phyloP scores from a whole-genome alignment of 345 rosid species.

The Anastatica hierochuntica region DNA sequence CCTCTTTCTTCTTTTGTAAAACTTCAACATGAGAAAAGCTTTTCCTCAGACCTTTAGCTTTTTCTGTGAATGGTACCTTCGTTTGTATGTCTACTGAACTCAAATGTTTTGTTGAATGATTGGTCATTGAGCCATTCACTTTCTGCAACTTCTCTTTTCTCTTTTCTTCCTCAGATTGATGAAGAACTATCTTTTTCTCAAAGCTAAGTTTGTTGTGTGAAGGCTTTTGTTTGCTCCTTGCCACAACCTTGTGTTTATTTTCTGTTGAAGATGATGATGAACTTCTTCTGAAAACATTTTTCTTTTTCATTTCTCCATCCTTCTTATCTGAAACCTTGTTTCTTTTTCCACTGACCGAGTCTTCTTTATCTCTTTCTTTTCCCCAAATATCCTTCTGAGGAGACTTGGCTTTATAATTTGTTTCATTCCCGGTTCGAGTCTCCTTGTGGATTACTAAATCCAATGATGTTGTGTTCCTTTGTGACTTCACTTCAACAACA shows the following conservation, averaged over 20 bases:
- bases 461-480: slow-evolving; percentile 19
- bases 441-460: slow-evolving; percentile 26
- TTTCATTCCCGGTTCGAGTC: slow-evolving; percentile 24
- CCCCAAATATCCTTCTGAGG: slow-evolving; percentile 29
- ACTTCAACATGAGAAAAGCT: slow-evolving; percentile 20
- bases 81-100: slow-evolving; percentile 25
- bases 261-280: slow-evolving; percentile 27
- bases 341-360: slow-evolving; percentile 23
- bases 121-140: slow-evolving; percentile 18
- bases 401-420: slow-evolving; percentile 27
- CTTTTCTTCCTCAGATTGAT: no score
- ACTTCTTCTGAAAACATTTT: slow-evolving; percentile 17
- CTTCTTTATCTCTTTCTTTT: slow-evolving; percentile 35
- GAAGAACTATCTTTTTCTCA: no score
- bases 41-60: slow-evolving; percentile 29
- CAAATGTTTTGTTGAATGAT: slow-evolving; percentile 22
- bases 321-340: slow-evolving; percentile 22
- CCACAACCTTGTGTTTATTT: slow-evolving; percentile 21
- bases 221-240: slow-evolving; percentile 27
- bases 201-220: no score
- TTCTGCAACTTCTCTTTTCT: slow-evolving; percentile 29
- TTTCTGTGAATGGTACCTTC: slow-evolving; percentile 24
- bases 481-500: slow-evolving; percentile 8
- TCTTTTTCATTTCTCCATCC: slow-evolving; percentile 24
- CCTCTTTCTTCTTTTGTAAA: slow-evolving; percentile 11